Percentiles rank a stretch among this genome's conserved stretches.
Conservation (phyloP, 2,329 filamentous ascomycete species). For the Conoideocrella luteorostrata region DNA sequence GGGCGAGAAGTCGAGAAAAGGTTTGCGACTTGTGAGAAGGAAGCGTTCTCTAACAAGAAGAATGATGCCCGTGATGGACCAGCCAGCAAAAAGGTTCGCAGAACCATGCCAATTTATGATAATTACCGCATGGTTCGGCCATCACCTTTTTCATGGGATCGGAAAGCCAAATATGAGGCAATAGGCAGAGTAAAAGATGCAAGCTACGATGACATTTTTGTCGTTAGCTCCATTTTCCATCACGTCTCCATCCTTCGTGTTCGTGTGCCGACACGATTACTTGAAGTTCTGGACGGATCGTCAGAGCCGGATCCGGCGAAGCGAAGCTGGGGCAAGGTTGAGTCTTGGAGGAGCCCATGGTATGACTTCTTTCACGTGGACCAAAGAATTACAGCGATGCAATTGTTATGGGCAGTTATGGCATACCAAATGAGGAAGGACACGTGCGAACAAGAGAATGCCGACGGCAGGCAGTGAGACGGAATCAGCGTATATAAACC, state of each 20-base stretch:
- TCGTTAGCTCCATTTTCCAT: conserved; percentile 56
- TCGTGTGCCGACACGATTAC: conserved; percentile 47
- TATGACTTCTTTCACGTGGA: conserved; percentile 51
- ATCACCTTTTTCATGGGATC: conserved; percentile 53
- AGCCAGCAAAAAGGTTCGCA: conserved; percentile 43
- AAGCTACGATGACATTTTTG: conserved; percentile 54
- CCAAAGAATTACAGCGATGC: conserved; percentile 51
- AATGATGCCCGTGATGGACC: conserved; percentile 17
- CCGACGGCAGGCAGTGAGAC: background rate
- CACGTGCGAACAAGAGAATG: background rate
- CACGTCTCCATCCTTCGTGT: conserved; percentile 53
- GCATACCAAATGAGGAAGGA: conserved; percentile 50
- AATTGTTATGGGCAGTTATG: conserved; percentile 53
- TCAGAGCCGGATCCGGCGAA: conserved; percentile 24
- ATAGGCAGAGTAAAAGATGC: conserved; percentile 44
- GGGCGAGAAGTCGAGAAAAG: conserved; percentile 52
- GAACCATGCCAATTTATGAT: conserved; percentile 54
- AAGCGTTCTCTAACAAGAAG: conserved; percentile 23
- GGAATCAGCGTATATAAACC: background rate
- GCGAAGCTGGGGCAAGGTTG: conserved; percentile 45
- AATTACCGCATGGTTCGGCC: conserved; percentile 57
- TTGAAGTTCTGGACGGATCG: conserved; percentile 47
- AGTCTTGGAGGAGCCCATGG: conserved; percentile 54
- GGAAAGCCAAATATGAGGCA: conserved; percentile 49
- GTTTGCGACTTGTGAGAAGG: conserved; percentile 39